Evolutionary conservation across 495 filamentous ascomycete genomes (phyloP).

Genomic region (Mytilinidion resinicola): DNA sequence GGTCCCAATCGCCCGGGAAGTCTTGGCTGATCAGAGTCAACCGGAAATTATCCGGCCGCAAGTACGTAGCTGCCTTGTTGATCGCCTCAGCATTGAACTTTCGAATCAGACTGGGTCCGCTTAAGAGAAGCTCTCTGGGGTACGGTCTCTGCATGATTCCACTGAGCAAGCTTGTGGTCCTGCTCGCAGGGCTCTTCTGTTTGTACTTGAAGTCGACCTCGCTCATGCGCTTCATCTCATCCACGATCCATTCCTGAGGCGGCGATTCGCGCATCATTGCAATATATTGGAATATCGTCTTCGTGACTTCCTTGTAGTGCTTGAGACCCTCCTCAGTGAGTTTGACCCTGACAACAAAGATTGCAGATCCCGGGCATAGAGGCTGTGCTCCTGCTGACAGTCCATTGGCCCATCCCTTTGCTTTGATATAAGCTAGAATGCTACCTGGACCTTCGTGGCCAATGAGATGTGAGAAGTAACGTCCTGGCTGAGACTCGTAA

Average conservation of each 20-base stretch:
- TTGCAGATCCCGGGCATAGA: conserved; percentile 74
- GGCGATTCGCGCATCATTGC: conserved; percentile 73
- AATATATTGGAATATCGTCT: conserved; percentile 90
- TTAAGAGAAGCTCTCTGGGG: conserved; percentile 80
- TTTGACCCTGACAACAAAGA: conserved; percentile 74
- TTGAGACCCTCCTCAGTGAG: conserved; percentile 82
- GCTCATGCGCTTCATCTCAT: conserved; percentile 80
- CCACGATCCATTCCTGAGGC: conserved; percentile 87
- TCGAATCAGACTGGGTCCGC: conserved; percentile 61
- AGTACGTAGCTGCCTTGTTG: conserved; percentile 62
- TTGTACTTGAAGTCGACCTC: conserved; percentile 93
- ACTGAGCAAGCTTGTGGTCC: conserved; percentile 77
- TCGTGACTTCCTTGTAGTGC: conserved; percentile 79
- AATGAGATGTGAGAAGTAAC: conserved; percentile 89
- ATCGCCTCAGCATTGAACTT: conserved; percentile 74
- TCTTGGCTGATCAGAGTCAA: conserved; percentile 74
- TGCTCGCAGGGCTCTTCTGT: conserved; percentile 83
- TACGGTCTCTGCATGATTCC: conserved; percentile 84
- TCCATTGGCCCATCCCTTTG: conserved; percentile 90
- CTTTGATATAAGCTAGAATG: conserved; percentile 90
- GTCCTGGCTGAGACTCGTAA: conserved; percentile 76
- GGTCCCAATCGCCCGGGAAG: conserved; percentile 75
- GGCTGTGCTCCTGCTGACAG: conserved; percentile 71
- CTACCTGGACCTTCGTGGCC: conserved; percentile 96
- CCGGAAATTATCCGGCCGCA: conserved; percentile 86